Evolutionary conservation across 192 early-diverging fungal genomes (phyloP), one percentile per base, ranked within the genome.

Genomic region (Bifiguratus adelaidae): DNA sequence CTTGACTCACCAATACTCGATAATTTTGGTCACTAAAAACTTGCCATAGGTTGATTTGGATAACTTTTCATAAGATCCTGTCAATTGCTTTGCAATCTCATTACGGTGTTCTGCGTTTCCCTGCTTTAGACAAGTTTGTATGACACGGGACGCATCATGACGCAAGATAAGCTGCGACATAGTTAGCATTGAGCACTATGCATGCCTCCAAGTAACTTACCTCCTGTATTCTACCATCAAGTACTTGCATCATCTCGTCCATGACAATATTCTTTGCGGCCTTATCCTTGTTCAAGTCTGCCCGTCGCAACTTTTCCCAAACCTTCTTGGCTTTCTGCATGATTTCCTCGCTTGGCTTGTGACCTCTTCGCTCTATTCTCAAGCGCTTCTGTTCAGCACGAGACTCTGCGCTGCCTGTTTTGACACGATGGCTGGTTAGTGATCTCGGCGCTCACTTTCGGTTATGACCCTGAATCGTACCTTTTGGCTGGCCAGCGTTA

Each of bases 71-170:
- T 81, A 92, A 27, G 75, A 55, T 4, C 91, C 91, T 44, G 70
- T 60, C 25, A 97, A 70, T 62, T 95, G 92, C 35, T 60, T 61
- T 12, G 89, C 89, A 48, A 97, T 87, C 27, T 65, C 61, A 30
- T 73, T 70, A 50, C 86, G 72, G 63, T 97, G 89, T 28, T 73
- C 65, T 22, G 58, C 62, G 44, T 63, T 84, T 20, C 92, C 95
- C 67, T 90, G 70, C 66, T 97, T 95, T n/a, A 97, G 50, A 51
- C 81, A 83, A 15, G 84, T 84, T 60, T 97, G 92, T 47, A 97
- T 73, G 7, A 96, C 76, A 47, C 95, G 81, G 43, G 85, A 88
- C 61, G 89, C 87, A 58, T 97, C 94, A 78, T 93, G 91, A 70
- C 94, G 92, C 66, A 93, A 89, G 55, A 88, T 85, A 29, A 95